Base-by-base conservation (phyloP, 768 basidiomycete species). In the Chiua virens region DNA sequence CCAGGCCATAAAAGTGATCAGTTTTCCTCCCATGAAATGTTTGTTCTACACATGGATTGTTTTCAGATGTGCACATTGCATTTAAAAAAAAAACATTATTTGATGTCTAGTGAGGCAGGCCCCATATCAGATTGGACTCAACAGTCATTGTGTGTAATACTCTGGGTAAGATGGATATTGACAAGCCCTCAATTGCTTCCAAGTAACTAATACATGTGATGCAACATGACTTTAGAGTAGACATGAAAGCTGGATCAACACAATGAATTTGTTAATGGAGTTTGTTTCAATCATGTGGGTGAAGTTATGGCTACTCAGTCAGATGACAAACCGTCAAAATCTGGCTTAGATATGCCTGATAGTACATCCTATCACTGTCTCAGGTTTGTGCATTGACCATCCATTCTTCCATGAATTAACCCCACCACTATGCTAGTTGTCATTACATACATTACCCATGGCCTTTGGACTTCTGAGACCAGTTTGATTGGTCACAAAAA, bases 271-370 rank as follows among this genome's bases (percentile, higher is more conserved):
- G 95, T 99, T 60, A 98, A 99, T 71, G 97, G 97, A 51, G 92
- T 99, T 44, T 95, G 92, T 64, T 99, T 96, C 86, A 97, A 99
- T 72, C 97, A 97, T 4, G 96, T 95, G 3, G 97, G 97, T 41
- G 90, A 98, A 71, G 98, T 87, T 65, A 83, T 99, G 54, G 96
- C 97, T n/a, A 98, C 96, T 36, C 85, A 96, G 72, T 95, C 94
- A 21, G 96, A 98, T 70, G 97, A 99, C 71, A 84, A 90, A 87
- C 92, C 5, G 92, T 98, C 55, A 97, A 96, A 65, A 89, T 99
- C 34, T 99, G 97, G 97, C 81, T 87, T 57, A 96, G 87, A 90
- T 65, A 95, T 93, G 0, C 96, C 97, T 1, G 90, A 91, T 17
- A 92, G 89, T 59, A 97, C 96, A 1, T 97, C 94, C 76, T 95